Evolutionary conservation across 75 land plant species (phyloP).

Genomic region (Sequoia sempervirens): DNA sequence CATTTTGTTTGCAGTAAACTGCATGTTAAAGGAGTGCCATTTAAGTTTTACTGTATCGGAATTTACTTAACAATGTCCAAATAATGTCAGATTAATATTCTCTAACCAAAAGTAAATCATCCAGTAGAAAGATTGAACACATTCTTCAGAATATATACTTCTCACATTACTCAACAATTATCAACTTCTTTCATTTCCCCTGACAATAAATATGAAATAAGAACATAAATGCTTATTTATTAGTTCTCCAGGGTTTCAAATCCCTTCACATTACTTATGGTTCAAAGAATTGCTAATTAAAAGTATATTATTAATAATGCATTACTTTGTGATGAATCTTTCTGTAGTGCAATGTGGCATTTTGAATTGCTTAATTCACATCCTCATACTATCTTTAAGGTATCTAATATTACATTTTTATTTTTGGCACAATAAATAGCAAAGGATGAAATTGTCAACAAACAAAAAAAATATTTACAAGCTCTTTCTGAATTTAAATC

Average conservation of each 20-base stretch:
- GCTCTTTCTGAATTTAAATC: not conserved
- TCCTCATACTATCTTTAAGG: not conserved
- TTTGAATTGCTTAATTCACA: not conserved
- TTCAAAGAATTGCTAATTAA: not conserved
- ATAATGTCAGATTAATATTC: not conserved
- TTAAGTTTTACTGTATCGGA: not conserved
- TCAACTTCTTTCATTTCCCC: not conserved
- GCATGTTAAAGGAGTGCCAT: not conserved
- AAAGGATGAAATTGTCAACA: not conserved
- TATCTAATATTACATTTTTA: not conserved
- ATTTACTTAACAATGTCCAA: not conserved
- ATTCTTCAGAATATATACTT: not conserved
- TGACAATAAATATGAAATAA: not conserved
- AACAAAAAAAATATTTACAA: not conserved
- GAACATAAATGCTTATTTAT: not conserved
- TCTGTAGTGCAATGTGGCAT: not conserved
- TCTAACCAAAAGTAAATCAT: not conserved
- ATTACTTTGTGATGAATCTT: not conserved
- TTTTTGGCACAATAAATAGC: not conserved
- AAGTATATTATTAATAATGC: not conserved
- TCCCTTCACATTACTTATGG: not conserved
- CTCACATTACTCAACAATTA: not conserved
- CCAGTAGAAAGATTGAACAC: not conserved
- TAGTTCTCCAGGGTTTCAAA: not conserved
- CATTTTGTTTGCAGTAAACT: not conserved